Base-by-base conservation (phyloP, 1,284 basidiomycete genomes). In the Trichosporon faecale region DNA sequence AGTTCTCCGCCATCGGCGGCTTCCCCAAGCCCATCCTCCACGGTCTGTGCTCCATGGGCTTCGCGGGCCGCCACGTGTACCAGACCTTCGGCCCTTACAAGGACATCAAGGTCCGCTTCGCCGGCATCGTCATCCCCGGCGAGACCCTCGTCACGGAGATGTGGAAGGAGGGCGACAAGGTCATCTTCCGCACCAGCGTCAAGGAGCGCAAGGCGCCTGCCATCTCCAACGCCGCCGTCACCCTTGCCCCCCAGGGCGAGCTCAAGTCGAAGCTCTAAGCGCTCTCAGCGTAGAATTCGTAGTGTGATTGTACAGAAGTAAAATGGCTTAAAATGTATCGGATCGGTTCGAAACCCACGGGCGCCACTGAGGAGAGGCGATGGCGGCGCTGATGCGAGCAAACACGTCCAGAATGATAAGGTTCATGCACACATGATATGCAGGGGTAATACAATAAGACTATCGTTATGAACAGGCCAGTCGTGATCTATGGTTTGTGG, bases 161-260 rank as follows among this genome's bases (percentile, higher is more conserved):
- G 95, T 99, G 96, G 96, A 98, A 95, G 82, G 94, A 98, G 78
- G 93, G 91, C 21, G 85, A 88, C 78, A 98, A 91, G 85, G 91
- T 98, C 74, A 89, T 98, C 74, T 99, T 99, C 84, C 86, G 77
- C 64, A 76, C 84, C 71, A 85, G 85, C 75, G 86, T 87, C 74
- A 86, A 87, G 73, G 87, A 88, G 81, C 79, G 85, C 44, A 78
- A 83, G 74, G 83, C 85, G 2, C 79, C 82, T 35, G 86, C 85
- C 35, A 79, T 88, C 66, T 84, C 82, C 46, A 84, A 85, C 57
- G 87, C 86, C 1, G 87, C 86, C 21, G 86, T 84, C 23, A 87
- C 86, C 0, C 83, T 88, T 5, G 77, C 79, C 21, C 49, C 71
- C 63, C 70, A 68, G 2, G 75, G 66, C 21, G 69, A 68, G 35